Evolutionary conservation across 2,329 filamentous ascomycete genomes (phyloP).

Genomic region (Pseudogymnoascus sp.): DNA sequence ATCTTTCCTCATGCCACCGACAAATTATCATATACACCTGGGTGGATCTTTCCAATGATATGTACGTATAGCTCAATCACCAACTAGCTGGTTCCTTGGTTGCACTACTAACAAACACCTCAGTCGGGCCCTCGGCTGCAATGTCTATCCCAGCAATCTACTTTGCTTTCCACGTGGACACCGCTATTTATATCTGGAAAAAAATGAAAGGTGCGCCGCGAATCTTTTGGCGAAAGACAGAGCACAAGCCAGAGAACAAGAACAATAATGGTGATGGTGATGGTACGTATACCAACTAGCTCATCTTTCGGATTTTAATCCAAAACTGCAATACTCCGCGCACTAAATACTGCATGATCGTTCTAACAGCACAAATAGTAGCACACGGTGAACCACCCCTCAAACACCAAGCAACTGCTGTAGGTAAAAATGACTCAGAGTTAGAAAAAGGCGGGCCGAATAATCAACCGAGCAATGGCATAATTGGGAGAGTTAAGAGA

Average conservation of each 20-base stretch:
- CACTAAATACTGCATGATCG: not conserved
- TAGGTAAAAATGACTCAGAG: not conserved
- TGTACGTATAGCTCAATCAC: not conserved
- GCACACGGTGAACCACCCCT: not conserved
- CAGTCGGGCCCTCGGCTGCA: not conserved
- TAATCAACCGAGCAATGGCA: not conserved
- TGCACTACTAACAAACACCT: not conserved
- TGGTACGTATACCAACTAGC: not conserved
- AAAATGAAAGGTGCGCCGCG: not conserved
- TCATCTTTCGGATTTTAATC: too few species aligned
- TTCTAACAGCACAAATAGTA: not conserved
- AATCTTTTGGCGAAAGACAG: not conserved
- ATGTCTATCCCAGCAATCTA: slow-evolving; percentile 3
- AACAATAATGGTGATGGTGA: too few species aligned
- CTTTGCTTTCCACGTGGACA: not conserved
- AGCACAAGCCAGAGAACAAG: not conserved
- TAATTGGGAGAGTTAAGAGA: not conserved
- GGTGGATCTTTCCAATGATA: slow-evolving; percentile 1
- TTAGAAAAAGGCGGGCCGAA: not conserved
- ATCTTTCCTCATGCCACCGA: not conserved
- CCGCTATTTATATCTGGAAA: not conserved
- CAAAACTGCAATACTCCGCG: not conserved
- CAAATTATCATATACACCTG: not conserved
- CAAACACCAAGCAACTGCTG: not conserved
- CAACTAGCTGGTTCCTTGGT: not conserved